Base-by-base conservation (phyloP, 164 flowering plant species). In the Piper betle region DNA sequence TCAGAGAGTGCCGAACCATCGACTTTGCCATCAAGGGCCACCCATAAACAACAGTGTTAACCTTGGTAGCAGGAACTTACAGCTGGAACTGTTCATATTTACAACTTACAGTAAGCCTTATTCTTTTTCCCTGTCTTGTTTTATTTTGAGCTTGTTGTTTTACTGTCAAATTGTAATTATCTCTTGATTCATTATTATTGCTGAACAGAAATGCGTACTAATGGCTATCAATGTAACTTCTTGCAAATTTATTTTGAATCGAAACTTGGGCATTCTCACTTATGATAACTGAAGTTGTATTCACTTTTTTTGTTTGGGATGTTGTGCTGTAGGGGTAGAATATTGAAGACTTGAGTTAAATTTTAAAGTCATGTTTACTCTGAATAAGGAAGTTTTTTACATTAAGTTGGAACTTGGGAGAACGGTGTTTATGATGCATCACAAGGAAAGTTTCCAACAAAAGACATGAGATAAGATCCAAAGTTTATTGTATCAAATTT, bases 1-100 rank as follows among this genome's bases (percentile, higher is more conserved):
- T 53, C 74, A 39, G 75, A 73, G 62, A 72, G 69, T 57, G 70
- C 75, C 12, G 77, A 66, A 53, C 67, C 64, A 16, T 65, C 75
- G 52, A 72, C 66, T 16, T 48, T 33, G 33, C 58, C 65, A 11
- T 59, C 53, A n/a, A 60, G 61, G 42, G 59, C 73, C 7, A 58
- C 78, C 63, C 60, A 53, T 25, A 52, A 69, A 53, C 67, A 61
- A 38, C 73, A 69, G 50, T 62, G 11, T 53, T 12, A 33, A 53
- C 58, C 37, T 18, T 2, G 61, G 17, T 58, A 59, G 50, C 20
- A 5, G 33, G 12, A 55, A 55, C n/a, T 20, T 46, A 12, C 56
- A 63, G 38, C 18, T 12, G 69, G 52, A 65, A 68, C 52, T 68
- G 68, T 55, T 63, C 63, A 61, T 67, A 68, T 55, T 39, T 18